A percentile compares a stretch with the other conserved stretches of the same genome.
Evolutionary conservation across 2,329 filamentous ascomycete genomes (phyloP).

Genomic region (Cladosporium phlei): DNA sequence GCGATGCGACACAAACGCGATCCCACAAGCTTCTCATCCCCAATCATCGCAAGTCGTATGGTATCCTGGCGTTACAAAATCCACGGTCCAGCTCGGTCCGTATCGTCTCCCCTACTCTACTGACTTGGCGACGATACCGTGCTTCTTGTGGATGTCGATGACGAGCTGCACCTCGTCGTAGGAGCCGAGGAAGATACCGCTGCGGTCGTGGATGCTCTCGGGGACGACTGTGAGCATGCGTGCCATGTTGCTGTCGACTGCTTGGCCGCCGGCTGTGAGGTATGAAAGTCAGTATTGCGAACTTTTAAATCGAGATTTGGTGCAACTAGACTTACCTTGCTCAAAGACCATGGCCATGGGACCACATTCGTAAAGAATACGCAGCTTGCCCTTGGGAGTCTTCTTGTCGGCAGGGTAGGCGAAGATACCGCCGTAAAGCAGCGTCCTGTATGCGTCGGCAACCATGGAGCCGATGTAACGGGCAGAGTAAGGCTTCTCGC

Average conservation of each 20-base stretch:
- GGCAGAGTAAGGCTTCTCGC: constrained; percentile 76
- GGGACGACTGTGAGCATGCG: constrained; percentile 86
- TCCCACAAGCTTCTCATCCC: not conserved
- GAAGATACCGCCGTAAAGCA: constrained; percentile 94
- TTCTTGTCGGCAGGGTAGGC: constrained; percentile 98
- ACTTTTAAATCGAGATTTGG: not conserved
- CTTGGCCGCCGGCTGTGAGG: constrained; percentile 77
- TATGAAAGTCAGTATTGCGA: constrained; percentile 18
- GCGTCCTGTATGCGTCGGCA: constrained; percentile 90
- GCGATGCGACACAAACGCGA: constrained; percentile 2
- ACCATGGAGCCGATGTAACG: constrained; percentile 98
- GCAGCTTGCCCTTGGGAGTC: constrained; percentile 95
- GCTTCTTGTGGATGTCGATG: constrained; percentile 70
- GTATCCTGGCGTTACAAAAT: not conserved
- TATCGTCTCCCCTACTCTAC: not conserved
- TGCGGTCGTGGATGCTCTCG: constrained; percentile 89
- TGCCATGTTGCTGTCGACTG: constrained; percentile 83
- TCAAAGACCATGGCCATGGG: constrained; percentile 99
- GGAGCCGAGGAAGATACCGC: constrained; percentile 93
- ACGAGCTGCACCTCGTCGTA: constrained; percentile 95
- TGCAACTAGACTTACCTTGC: constrained; percentile 69
- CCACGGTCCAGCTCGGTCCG: not conserved
- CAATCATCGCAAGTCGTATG: not conserved
- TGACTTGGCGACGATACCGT: constrained; percentile 29
- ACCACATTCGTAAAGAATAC: constrained; percentile 96